Percentiles rank a stretch among this genome's conserved stretches.
These are phyloP conservation scores for Boletus semigastroideus DNA, from an alignment of 1,284 basidiomycete genomes.

Conservation along the genomic window DNA sequence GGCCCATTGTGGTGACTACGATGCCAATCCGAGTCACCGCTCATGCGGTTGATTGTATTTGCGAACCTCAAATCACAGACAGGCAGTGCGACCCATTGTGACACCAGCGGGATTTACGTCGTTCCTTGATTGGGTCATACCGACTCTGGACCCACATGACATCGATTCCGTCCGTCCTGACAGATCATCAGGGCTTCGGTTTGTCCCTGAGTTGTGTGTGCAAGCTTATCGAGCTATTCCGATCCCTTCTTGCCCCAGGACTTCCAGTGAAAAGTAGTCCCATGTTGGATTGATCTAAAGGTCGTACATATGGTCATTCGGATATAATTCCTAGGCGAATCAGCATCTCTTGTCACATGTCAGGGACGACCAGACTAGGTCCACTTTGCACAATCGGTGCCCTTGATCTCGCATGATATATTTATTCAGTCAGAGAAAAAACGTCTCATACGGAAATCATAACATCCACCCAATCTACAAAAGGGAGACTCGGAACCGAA, in stretches of 20 bases:
- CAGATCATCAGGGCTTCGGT: not conserved
- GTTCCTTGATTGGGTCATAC: not conserved
- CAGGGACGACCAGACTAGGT: not conserved
- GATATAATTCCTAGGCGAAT: not conserved
- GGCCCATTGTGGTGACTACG: not conserved
- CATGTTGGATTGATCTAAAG: too few relatives aligned
- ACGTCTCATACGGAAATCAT: not conserved
- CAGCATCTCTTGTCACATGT: conserved; percentile 5
- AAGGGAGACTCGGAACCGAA: not conserved
- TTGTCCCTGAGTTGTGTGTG: not conserved
- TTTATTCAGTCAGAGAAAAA: not conserved
- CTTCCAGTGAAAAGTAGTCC: too few relatives aligned
- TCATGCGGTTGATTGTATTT: not conserved
- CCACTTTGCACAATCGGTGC: not conserved
- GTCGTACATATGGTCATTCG: too few relatives aligned
- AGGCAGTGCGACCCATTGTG: not conserved
- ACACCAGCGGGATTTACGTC: not conserved
- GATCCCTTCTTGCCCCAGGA: not conserved
- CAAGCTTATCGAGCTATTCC: not conserved
- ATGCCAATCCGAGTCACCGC: not conserved
- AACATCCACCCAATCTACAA: not conserved
- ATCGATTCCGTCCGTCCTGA: not conserved
- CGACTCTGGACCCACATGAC: not conserved
- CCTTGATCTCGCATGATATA: not conserved
- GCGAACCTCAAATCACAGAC: not conserved